Evolutionary conservation across 768 basidiomycete species (phyloP), one percentile per base, ranked within the genome.

Genomic region (Lactarius psammicola): DNA sequence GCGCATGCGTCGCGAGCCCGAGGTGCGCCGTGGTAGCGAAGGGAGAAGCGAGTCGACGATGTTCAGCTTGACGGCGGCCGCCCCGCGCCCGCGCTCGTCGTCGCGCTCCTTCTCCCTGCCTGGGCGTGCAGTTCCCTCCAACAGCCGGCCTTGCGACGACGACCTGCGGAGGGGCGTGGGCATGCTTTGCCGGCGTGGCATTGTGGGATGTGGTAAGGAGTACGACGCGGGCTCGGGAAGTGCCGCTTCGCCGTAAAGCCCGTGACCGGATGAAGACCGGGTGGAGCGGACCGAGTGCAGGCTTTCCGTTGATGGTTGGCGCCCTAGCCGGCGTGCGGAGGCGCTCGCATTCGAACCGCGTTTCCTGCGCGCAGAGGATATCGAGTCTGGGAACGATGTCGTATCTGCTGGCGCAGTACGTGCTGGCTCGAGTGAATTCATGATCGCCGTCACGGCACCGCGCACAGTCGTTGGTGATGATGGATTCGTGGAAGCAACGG

Each of bases 141-240:
- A 58, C 30, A 74, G 51, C 42, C 70, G 66, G n/a, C 73, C 72
- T 2, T 74, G 71, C 13, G 76, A 75, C 28, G 65, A 64, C 8
- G 74, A 68, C 64, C 72, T 74, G 62, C 71, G 68, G 56, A 76
- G 68, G 11, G 72, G 66, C 11, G 80, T 69, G 0, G 84, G 82
- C 79, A 84, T 84, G 61, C 85, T 84, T 77, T 85, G 84, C 71
- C 76, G 79, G 38, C 83, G 80, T 11, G 80, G 64, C 28, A 72
- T 63, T 4, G 55, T 2, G 9, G 69, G 63, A 1, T 67, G 40
- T 20, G 60, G 55, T 42, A 65, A 20, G 11, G 49, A 62, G 31
- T 69, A 49, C n/a, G 55, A 64, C 58, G 33, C 56, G n/a, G 49
- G 66, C 64, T 71, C 69, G 69, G 74, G 64, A 0, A 46, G 0